phyloP scores from a whole-genome alignment of 75 land plant genomes.

The Cryptomeria japonica region DNA sequence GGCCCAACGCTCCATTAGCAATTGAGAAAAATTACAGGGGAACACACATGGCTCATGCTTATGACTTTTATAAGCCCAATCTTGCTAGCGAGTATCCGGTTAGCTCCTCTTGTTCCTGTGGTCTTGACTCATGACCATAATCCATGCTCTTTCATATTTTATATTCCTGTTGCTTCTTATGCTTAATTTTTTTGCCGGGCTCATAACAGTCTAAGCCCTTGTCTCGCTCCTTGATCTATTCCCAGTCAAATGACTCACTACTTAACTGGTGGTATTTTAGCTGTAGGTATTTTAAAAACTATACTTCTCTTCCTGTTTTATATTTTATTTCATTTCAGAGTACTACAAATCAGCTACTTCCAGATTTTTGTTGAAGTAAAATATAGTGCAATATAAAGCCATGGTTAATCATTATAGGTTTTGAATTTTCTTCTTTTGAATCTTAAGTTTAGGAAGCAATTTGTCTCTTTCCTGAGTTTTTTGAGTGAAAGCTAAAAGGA shows the following conservation, averaged over 20 bases:
- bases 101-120: conserved; percentile 18
- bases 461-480: not conserved
- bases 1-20: conserved; percentile 92
- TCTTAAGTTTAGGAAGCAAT: not conserved
- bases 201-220: not conserved
- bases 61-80: conserved; percentile 97
- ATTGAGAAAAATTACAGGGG: conserved; percentile 80
- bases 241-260: not conserved
- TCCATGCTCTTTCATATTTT: not conserved
- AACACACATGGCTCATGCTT: conserved; percentile 91
- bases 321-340: not conserved
- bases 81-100: conserved; percentile 99
- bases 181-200: not conserved
- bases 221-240: not conserved
- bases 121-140: not conserved
- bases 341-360: not conserved
- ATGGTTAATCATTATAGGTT: not conserved
- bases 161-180: not conserved
- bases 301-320: not conserved
- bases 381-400: not conserved
- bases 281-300: not conserved
- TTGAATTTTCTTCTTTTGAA: not conserved
- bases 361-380: not conserved
- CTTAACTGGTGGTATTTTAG: not conserved
- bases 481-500: not conserved